phyloP scores from a whole-genome alignment of 2,329 filamentous ascomycete species.

The Aspergillus neotritici region DNA sequence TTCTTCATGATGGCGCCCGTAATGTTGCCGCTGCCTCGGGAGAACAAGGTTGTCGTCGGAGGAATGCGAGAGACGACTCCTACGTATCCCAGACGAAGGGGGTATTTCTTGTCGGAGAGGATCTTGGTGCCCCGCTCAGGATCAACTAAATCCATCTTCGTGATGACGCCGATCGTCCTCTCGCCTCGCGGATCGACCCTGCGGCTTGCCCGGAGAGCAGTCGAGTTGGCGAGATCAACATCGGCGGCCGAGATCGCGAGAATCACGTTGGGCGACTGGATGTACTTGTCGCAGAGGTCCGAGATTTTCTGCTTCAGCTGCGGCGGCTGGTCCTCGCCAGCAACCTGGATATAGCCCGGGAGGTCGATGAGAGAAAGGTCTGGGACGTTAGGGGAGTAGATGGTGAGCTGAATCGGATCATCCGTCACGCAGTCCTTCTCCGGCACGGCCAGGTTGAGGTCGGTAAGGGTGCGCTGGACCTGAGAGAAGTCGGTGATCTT shows the following conservation, averaged over 20 bases:
- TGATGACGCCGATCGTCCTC: constrained; percentile 95
- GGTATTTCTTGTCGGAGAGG: constrained; percentile 84
- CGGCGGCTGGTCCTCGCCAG: constrained; percentile 80
- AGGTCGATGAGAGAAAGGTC: constrained; percentile 94
- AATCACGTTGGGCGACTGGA: constrained; percentile 91
- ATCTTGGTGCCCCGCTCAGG: constrained; percentile 70
- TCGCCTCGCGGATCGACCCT: constrained; percentile 91
- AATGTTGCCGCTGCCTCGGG: constrained; percentile 73
- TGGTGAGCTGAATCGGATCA: constrained; percentile 91
- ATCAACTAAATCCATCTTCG: constrained; percentile 97
- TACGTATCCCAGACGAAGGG: constrained; percentile 89
- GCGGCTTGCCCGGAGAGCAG: constrained; percentile 80
- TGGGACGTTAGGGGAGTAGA: constrained; percentile 91
- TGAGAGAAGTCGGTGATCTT: constrained; percentile 78
- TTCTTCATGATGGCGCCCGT: constrained; percentile 78
- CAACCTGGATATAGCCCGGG: constrained; percentile 95
- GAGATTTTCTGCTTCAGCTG: constrained; percentile 94
- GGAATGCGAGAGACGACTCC: constrained; percentile 87
- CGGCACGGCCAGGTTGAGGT: constrained; percentile 88
- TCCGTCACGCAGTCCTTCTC: constrained; percentile 89
- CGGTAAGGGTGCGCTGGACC: constrained; percentile 88
- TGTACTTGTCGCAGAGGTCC: constrained; percentile 97
- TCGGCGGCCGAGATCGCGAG: constrained; percentile 95
- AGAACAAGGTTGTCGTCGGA: constrained; percentile 64
- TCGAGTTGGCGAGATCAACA: constrained; percentile 94